Percentiles rank a stretch among this genome's conserved stretches.
These are phyloP conservation scores for Penicillium verhagenii DNA, from an alignment of 495 filamentous ascomycete genomes.

Conservation along the genomic window DNA sequence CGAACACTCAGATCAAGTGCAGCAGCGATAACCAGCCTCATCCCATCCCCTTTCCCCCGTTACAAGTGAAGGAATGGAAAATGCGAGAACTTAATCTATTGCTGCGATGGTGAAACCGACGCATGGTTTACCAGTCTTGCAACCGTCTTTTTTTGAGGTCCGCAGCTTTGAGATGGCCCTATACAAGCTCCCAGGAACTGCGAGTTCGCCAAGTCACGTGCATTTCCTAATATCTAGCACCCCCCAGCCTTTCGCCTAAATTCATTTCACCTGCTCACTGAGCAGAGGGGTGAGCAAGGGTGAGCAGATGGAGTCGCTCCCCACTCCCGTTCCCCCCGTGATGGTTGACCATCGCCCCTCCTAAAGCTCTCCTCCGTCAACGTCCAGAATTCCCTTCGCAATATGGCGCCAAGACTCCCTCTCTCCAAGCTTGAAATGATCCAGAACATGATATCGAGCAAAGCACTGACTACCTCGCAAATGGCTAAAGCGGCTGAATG, in stretches of 20 bases:
- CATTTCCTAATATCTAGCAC: conserved; percentile 12
- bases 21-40: background rate
- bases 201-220: conserved; percentile 1
- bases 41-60: background rate
- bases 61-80: background rate
- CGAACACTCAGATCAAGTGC: background rate
- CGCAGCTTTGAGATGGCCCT: background rate
- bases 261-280: conserved; percentile 8
- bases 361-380: background rate
- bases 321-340: background rate
- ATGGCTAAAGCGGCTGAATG: conserved; percentile 22
- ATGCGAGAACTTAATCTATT: background rate
- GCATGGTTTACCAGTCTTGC: background rate
- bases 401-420: conserved; percentile 5
- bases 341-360: background rate
- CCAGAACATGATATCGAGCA: conserved; percentile 23
- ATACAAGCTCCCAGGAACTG: conserved; percentile 1
- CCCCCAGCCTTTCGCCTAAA: conserved; percentile 5
- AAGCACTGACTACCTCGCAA: conserved; percentile 15
- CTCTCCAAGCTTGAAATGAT: conserved; percentile 1
- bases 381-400: background rate
- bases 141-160: background rate
- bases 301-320: background rate
- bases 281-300: conserved; percentile 2
- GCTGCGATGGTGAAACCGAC: background rate